phyloP scores from a whole-genome alignment of 768 basidiomycete genomes.

The Russula sp. region DNA sequence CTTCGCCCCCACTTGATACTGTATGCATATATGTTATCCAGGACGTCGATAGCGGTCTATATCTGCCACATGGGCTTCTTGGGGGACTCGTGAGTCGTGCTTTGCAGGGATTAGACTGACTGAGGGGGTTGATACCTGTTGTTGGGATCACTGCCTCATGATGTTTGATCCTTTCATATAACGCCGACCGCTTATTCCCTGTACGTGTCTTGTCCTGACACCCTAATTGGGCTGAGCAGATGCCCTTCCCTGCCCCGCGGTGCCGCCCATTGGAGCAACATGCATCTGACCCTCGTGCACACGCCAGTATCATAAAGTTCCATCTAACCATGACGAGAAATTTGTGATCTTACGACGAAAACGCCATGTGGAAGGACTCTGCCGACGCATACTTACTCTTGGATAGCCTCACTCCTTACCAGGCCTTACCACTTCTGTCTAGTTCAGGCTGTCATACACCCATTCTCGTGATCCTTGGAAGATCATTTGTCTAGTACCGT shows the following conservation, averaged over 20 bases:
- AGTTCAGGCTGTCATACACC: neutral
- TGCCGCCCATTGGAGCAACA: neutral
- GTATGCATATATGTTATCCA: neutral
- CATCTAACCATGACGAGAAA: no score
- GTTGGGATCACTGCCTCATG: neutral
- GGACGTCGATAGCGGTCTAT: neutral
- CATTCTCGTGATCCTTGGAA: neutral
- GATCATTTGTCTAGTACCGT: neutral
- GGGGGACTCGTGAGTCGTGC: neutral
- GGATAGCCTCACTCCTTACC: neutral
- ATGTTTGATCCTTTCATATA: neutral
- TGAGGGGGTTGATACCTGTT: neutral
- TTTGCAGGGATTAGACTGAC: neutral
- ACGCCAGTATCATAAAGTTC: no score
- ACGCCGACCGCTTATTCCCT: neutral
- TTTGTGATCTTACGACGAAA: neutral
- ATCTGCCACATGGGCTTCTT: neutral
- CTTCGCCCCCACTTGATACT: neutral
- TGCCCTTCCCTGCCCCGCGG: neutral
- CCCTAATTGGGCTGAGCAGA: neutral
- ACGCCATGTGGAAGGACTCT: neutral
- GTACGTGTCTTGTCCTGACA: neutral
- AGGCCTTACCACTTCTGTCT: neutral
- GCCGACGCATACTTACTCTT: neutral
- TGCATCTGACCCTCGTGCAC: neutral